These are phyloP conservation scores for Aspergillus sp. DNA, from an alignment of 2,329 filamentous ascomycete genomes.

Conservation along the genomic window DNA sequence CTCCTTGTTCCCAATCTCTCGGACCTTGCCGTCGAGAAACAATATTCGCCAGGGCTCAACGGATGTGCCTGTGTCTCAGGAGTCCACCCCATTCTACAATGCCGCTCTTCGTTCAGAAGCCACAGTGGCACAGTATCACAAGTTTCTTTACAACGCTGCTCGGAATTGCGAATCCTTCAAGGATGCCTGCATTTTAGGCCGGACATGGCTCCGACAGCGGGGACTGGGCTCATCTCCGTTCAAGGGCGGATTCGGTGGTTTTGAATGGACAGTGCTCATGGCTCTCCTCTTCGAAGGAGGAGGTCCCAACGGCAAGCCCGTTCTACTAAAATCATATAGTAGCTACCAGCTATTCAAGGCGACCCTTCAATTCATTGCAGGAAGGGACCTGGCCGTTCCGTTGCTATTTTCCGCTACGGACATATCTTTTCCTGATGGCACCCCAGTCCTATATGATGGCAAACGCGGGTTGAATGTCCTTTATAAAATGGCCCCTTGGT, in stretches of 20 bases:
- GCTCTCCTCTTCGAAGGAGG: slow-evolving; percentile 80
- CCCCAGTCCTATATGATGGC: slow-evolving; percentile 79
- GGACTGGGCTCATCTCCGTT: slow-evolving; percentile 72
- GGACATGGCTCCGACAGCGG: slow-evolving; percentile 85
- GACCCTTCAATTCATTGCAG: slow-evolving; percentile 80
- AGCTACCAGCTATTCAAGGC: slow-evolving; percentile 95
- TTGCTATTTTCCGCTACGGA: slow-evolving; percentile 47
- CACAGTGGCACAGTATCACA: slow-evolving; percentile 72
- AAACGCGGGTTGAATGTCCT: slow-evolving; percentile 74
- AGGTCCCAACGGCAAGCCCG: slow-evolving; percentile 67
- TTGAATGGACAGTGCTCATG: slow-evolving; percentile 83
- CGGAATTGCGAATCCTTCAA: slow-evolving; percentile 71
- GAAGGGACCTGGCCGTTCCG: slow-evolving; percentile 71
- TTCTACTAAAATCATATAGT: slow-evolving; percentile 78
- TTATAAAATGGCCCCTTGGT: slow-evolving; percentile 89
- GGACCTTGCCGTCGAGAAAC: slow-evolving; percentile 69
- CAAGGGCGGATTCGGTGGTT: slow-evolving; percentile 84
- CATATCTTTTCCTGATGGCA: slow-evolving; percentile 40
- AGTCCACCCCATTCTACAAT: slow-evolving; percentile 84
- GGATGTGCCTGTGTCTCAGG: slow-evolving; percentile 37
- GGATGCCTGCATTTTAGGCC: slow-evolving; percentile 83
- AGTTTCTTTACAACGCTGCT: slow-evolving; percentile 68
- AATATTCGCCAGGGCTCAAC: slow-evolving; percentile 64
- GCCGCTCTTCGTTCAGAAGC: slow-evolving; percentile 77
- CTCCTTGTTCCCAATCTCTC: slow-evolving; percentile 68